These are phyloP conservation scores for Microsporum canis DNA, from an alignment of 2,329 filamentous ascomycete genomes.

Conservation along the genomic window DNA sequence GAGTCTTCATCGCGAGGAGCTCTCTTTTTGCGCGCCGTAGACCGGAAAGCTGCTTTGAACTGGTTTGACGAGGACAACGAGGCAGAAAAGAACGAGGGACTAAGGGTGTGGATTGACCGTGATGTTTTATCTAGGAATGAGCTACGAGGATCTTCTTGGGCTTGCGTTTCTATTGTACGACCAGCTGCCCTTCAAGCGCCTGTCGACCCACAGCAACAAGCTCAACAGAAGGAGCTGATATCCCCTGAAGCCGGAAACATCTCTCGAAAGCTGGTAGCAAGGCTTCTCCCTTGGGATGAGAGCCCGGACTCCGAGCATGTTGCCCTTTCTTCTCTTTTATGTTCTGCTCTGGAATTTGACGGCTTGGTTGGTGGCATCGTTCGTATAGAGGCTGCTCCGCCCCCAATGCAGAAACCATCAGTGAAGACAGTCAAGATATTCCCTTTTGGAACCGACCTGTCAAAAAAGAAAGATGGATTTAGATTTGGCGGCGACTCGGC, in stretches of 20 bases:
- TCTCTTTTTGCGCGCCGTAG: conserved; percentile 70
- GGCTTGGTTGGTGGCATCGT: conserved; percentile 76
- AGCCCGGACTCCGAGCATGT: conserved; percentile 70
- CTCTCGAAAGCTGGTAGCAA: conserved; percentile 61
- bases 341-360: conserved; percentile 57
- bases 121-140: conserved; percentile 62
- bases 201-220: conserved; percentile 55
- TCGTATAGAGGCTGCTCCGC: conserved; percentile 71
- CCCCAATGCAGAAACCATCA: conserved; percentile 55
- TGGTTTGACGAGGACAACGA: conserved; percentile 64
- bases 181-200: conserved; percentile 65
- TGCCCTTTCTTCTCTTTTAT: conserved; percentile 67
- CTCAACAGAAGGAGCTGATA: conserved; percentile 55
- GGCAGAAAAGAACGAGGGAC: conserved; percentile 43
- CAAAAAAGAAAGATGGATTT: conserved; percentile 53
- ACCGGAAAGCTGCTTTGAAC: conserved; percentile 55
- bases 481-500: conserved; percentile 83
- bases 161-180: conserved; percentile 72
- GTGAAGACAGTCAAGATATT: conserved; percentile 64
- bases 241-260: conserved; percentile 45
- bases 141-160: conserved; percentile 65
- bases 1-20: conserved; percentile 46
- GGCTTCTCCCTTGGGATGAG: conserved; percentile 68
- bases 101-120: conserved; percentile 76
- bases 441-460: conserved; percentile 55